A percentile compares a stretch with the other conserved stretches of the same genome.
phyloP scores from a whole-genome alignment of 495 filamentous ascomycete species.

The Penicillium paxilli region DNA sequence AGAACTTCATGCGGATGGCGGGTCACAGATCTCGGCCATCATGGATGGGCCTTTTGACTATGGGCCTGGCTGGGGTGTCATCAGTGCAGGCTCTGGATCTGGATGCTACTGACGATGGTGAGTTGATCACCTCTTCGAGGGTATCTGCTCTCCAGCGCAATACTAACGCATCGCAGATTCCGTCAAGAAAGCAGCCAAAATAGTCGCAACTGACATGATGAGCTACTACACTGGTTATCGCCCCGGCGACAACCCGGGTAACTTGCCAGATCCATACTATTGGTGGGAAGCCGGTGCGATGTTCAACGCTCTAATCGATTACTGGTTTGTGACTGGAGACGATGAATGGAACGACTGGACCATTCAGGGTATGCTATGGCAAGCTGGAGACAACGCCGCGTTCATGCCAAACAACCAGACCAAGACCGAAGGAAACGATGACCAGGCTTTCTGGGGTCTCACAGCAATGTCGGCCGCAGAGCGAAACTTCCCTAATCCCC shows the following conservation, averaged over 20 bases:
- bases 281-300: conserved; percentile 83
- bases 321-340: conserved; percentile 82
- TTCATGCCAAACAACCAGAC: conserved; percentile 86
- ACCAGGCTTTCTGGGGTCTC: conserved; percentile 86
- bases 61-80: conserved; percentile 14
- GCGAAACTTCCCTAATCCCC: conserved; percentile 64
- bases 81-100: conserved; percentile 22
- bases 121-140: neutral
- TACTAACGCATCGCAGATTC: conserved; percentile 32
- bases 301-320: conserved; percentile 77
- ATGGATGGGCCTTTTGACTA: conserved; percentile 17
- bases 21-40: conserved; percentile 7
- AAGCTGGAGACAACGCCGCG: conserved; percentile 64
- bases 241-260: conserved; percentile 69
- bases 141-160: too few species aligned
- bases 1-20: conserved; percentile 9
- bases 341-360: conserved; percentile 68
- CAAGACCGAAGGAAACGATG: conserved; percentile 75
- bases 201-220: conserved; percentile 49
- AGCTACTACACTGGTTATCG: conserved; percentile 69
- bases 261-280: conserved; percentile 74
- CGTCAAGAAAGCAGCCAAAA: conserved; percentile 45
- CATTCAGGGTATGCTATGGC: conserved; percentile 66
- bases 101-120: conserved; percentile 21
- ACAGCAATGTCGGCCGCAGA: conserved; percentile 81